These are phyloP conservation scores for Sapria himalayana DNA, from an alignment of 345 rosid species.

Conservation along the genomic window DNA sequence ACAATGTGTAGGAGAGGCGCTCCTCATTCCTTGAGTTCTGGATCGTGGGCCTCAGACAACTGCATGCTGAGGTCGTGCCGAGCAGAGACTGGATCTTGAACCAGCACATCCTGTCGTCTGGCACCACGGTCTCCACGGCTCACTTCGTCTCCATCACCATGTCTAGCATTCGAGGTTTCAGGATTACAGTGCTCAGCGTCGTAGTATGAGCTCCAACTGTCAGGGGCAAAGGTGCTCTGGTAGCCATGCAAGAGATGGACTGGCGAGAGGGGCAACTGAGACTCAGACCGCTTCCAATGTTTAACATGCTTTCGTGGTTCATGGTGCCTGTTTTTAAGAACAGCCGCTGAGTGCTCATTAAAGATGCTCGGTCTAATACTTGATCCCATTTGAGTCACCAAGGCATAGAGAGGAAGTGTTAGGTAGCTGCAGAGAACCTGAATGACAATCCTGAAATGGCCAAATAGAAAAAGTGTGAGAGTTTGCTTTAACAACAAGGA, in stretches of 20 bases:
- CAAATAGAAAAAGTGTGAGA: no score
- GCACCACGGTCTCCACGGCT: slow-evolving; percentile 2
- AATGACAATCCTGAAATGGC: slow-evolving; percentile 45
- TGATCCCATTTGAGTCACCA: slow-evolving; percentile 96
- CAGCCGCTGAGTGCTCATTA: slow-evolving; percentile 51
- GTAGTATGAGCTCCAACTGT: slow-evolving; percentile 14
- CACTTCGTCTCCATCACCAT: slow-evolving; percentile 7
- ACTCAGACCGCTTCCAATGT: slow-evolving; percentile 27
- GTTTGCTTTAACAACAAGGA: not conserved
- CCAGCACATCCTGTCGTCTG: slow-evolving; percentile 7
- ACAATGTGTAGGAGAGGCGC: no score
- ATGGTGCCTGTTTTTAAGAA: slow-evolving; percentile 59
- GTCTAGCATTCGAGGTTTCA: slow-evolving; percentile 22
- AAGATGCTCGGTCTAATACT: slow-evolving; percentile 73
- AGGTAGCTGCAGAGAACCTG: slow-evolving; percentile 85
- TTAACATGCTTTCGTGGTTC: slow-evolving; percentile 37
- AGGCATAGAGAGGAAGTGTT: slow-evolving; percentile 87
- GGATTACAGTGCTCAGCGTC: slow-evolving; percentile 26
- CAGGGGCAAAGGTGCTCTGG: slow-evolving; percentile 23
- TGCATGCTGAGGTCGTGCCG: no score
- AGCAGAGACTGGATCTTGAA: slow-evolving; percentile 10
- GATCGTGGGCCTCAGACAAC: no score
- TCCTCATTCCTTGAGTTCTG: no score
- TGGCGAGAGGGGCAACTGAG: slow-evolving; percentile 52
- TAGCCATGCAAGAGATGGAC: slow-evolving; percentile 40